These are phyloP conservation scores for Dryas drummondii DNA, from an alignment of 306 rosid species.

Conservation along the genomic window DNA sequence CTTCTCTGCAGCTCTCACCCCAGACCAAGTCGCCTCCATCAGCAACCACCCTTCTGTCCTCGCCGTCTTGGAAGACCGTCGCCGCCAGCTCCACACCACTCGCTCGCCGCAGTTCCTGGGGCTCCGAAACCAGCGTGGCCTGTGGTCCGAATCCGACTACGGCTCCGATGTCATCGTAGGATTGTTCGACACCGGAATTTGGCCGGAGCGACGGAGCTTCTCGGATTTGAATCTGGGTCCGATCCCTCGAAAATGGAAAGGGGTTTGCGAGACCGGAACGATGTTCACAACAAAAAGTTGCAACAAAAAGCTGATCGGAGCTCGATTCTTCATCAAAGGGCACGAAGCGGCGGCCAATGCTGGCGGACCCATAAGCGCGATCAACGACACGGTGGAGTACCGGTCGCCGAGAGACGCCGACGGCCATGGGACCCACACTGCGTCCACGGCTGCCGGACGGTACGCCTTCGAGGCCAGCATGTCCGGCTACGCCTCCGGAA, in stretches of 20 bases:
- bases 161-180: constrained; percentile 90
- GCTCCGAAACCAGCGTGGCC: constrained; percentile 81
- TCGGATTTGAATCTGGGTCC: constrained; percentile 71
- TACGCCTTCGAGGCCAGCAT: constrained; percentile 67
- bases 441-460: constrained; percentile 82
- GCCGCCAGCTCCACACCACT: constrained; percentile 81
- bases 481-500: constrained; percentile 80
- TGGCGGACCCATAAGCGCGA: constrained; percentile 48
- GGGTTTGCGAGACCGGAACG: constrained; percentile 63
- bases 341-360: constrained; percentile 52
- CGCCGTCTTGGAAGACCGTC: constrained; percentile 69
- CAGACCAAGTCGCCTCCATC: constrained; percentile 38
- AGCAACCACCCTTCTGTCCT: constrained; percentile 58
- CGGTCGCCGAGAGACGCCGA: constrained; percentile 91
- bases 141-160: constrained; percentile 88
- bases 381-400: constrained; percentile 69
- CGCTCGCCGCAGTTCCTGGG: constrained; percentile 96
- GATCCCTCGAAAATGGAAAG: constrained; percentile 77
- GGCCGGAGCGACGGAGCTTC: constrained; percentile 84
- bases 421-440: constrained; percentile 95
- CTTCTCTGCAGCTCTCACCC: constrained; percentile 70
- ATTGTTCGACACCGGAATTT: constrained; percentile 77
- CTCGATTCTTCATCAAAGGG: constrained; percentile 78
- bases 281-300: constrained; percentile 56
- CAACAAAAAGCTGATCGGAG: constrained; percentile 72